Conservation (phyloP, 208 protist species). For the Endotrypanum monterogeii region DNA sequence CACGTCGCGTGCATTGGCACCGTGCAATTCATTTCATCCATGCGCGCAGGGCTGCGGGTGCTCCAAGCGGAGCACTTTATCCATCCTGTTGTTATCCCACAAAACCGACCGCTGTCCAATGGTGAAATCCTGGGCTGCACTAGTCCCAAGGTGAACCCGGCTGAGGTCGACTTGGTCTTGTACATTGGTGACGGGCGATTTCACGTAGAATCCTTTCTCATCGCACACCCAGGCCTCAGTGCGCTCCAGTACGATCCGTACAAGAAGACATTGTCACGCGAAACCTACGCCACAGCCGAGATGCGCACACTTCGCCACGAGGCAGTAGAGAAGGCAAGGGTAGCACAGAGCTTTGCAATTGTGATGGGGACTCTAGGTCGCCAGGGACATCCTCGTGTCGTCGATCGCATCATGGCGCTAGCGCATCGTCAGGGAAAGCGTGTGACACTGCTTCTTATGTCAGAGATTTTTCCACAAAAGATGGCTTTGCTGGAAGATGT, state of each 20-base stretch:
- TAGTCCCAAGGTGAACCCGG: constrained; percentile 91
- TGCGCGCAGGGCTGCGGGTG: constrained; percentile 84
- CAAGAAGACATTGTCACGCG: constrained; percentile 91
- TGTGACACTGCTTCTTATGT: constrained; percentile 94
- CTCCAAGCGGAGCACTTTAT: constrained; percentile 83
- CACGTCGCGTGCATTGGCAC: constrained; percentile 95
- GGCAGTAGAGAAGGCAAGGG: constrained; percentile 70
- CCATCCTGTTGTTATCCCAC: constrained; percentile 90
- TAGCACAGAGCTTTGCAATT: constrained; percentile 93
- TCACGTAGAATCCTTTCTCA: constrained; percentile 98
- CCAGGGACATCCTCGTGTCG: constrained; percentile 95
- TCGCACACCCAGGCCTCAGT: constrained; percentile 94
- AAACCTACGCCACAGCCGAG: constrained; percentile 93
- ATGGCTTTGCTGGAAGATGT: constrained; percentile 91
- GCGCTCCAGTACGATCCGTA: constrained; percentile 97
- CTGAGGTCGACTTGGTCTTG: constrained; percentile 73
- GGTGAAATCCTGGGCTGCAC: constrained; percentile 99
- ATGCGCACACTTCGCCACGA: constrained; percentile 91
- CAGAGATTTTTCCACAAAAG: constrained; percentile 98
- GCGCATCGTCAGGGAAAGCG: constrained; percentile 70
- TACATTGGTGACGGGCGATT: constrained; percentile 99
- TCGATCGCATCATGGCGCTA: constrained; percentile 90
- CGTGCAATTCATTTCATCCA: constrained; percentile 97
- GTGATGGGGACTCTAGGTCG: constrained; percentile 98
- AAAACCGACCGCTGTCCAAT: constrained; percentile 95